Base-by-base conservation (phyloP, 192 early-diverging fungal genomes). In the Coemansia nantahalensis region DNA sequence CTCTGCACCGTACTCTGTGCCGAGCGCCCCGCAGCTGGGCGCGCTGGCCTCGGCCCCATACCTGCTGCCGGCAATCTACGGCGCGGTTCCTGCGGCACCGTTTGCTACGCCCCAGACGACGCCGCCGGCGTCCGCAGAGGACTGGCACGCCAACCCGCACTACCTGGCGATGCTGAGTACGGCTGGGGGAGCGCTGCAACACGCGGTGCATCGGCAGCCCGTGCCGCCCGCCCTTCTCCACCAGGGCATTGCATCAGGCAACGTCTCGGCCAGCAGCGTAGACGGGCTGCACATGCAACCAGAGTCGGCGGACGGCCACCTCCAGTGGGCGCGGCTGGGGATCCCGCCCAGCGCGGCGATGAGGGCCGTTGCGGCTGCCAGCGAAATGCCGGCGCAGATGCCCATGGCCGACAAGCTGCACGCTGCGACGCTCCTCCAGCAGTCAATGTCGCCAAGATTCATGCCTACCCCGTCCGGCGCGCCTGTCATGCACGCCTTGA, bases 401-500 rank as follows among this genome's bases (percentile, higher is more conserved):
- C 13, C 17, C 22, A 24, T 24, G 43, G n/a, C n/a, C 42, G 42
- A 9, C 26, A n/a, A 26, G 26, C 9, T n/a, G 7, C 13, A 4
- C 22, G 45, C 46, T 13, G 17, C 45, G 15, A 33, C 22, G 8
- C 32, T 35, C 5, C 55, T 48, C 26, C 54, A 54, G 42, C 59
- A 54, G 44, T 24, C 18, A 7, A 3, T 39, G 1, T 28, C 52
- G 4, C 51, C 48, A n/a, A 36, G 45, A 10, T 33, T 54, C 22
- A 59, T 74, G 44, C 65, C 68, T 41, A 39, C 48, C 12, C 65
- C 72, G 16, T 46, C 54, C n/a, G 65, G 65, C 11, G 45, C 23
- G 9, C 65, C 72, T 1, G 62, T 76, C 17, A 39, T 65, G 14
- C 72, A 68, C 41, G 48, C 65, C 26, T 35, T 61, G 26, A 76